phyloP scores from a whole-genome alignment of 2,329 filamentous ascomycete genomes.

The Fusarium papillatum region DNA sequence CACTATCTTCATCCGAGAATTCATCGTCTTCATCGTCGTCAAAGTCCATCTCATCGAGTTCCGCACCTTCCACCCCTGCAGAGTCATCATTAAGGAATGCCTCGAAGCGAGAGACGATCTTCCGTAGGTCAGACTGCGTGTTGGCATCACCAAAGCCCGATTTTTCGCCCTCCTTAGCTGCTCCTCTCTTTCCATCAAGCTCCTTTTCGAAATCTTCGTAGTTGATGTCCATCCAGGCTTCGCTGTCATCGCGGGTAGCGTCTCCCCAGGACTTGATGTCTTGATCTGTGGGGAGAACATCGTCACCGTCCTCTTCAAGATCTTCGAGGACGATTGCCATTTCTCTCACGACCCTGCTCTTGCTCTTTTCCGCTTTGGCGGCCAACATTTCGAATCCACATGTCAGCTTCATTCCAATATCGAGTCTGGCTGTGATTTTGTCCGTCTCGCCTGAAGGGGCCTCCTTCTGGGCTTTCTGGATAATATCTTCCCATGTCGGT shows the following conservation, averaged over 20 bases:
- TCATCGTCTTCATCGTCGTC: constrained; percentile 69
- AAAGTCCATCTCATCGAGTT: constrained; percentile 78
- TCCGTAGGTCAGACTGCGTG: constrained; percentile 83
- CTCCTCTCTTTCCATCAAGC: constrained; percentile 65
- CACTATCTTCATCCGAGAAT: constrained; percentile 67
- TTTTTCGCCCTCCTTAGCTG: constrained; percentile 50
- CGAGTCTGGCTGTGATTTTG: constrained; percentile 54
- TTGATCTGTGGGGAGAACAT: constrained; percentile 74
- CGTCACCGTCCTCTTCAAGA: constrained; percentile 77
- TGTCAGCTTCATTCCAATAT: constrained; percentile 90
- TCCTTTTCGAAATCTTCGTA: constrained; percentile 91
- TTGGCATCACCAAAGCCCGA: constrained; percentile 74
- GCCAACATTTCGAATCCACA: constrained; percentile 94
- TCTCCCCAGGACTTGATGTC: constrained; percentile 81
- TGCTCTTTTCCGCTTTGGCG: constrained; percentile 74
- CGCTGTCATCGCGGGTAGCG: constrained; percentile 78
- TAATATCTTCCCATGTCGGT: constrained; percentile 59
- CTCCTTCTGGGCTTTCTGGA: constrained; percentile 39
- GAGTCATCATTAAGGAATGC: constrained; percentile 89
- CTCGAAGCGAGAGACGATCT: constrained; percentile 96
- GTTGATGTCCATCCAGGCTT: constrained; percentile 93
- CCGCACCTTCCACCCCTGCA: constrained; percentile 84
- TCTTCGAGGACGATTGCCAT: constrained; percentile 84
- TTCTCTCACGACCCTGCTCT: constrained; percentile 79
- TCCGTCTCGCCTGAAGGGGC: constrained; percentile 23